These are phyloP conservation scores for Aspergillus sp. DNA, from an alignment of 2,329 filamentous ascomycete genomes.

Conservation along the genomic window DNA sequence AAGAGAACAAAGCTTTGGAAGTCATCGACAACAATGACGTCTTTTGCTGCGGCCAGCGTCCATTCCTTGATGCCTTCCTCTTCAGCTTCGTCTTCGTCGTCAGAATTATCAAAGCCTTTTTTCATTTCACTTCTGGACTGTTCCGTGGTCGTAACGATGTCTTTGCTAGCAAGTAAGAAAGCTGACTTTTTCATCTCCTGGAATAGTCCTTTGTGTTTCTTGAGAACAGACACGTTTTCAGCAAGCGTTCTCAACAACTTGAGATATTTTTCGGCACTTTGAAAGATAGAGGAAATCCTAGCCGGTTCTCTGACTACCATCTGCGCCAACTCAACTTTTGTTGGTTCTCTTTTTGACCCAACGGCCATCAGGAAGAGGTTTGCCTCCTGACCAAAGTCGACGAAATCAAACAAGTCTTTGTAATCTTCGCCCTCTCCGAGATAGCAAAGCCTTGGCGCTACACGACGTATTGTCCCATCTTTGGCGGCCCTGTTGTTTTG, in stretches of 20 bases:
- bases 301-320: slow-evolving; percentile 83
- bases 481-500: slow-evolving; percentile 41
- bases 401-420: slow-evolving; percentile 92
- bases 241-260: slow-evolving; percentile 78
- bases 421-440: slow-evolving; percentile 73
- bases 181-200: slow-evolving; percentile 70
- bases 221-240: slow-evolving; percentile 67
- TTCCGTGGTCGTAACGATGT: slow-evolving; percentile 51
- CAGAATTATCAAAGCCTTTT: slow-evolving; percentile 22
- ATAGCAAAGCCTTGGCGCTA: slow-evolving; percentile 74
- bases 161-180: slow-evolving; percentile 81
- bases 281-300: slow-evolving; percentile 74
- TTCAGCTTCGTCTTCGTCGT: slow-evolving; percentile 49
- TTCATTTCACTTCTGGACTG: slow-evolving; percentile 16
- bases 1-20: slow-evolving; percentile 87
- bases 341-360: slow-evolving; percentile 89
- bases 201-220: slow-evolving; percentile 76
- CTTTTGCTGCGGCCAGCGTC: slow-evolving; percentile 68
- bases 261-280: slow-evolving; percentile 82
- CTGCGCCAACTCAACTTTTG: slow-evolving; percentile 77
- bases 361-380: slow-evolving; percentile 87
- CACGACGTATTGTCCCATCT: slow-evolving; percentile 48
- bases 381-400: slow-evolving; percentile 84
- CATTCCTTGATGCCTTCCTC: slow-evolving; percentile 71
- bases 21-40: slow-evolving; percentile 81